Conservation (phyloP, 768 basidiomycete species). For the Strobilomyces dryophilus region DNA sequence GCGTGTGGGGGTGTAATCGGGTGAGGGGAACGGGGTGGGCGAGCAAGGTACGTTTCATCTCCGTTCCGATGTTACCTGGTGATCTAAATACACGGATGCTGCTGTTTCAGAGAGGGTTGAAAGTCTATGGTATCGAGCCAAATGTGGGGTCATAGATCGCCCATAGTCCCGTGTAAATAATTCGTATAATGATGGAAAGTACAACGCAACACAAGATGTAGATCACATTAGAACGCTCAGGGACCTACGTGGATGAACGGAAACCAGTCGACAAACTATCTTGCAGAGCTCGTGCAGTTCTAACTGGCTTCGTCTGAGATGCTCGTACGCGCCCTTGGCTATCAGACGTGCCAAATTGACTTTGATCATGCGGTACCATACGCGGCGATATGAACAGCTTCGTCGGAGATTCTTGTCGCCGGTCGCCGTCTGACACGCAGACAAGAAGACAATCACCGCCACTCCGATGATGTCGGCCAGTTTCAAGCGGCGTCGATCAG, state of each 20-base stretch:
- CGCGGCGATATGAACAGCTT: no score
- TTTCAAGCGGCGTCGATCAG: background rate
- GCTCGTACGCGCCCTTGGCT: background rate
- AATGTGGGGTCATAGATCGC: slow-evolving; percentile 16
- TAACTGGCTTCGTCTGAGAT: background rate
- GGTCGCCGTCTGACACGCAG: background rate
- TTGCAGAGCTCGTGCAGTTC: no score
- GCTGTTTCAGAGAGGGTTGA: slow-evolving; percentile 21
- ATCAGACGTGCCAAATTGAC: background rate
- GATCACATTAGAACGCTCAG: background rate
- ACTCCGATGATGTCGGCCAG: background rate
- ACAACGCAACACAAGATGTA: background rate
- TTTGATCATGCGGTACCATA: background rate
- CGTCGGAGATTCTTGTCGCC: no score
- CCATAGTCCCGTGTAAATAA: background rate
- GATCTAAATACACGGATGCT: background rate
- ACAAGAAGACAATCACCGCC: background rate
- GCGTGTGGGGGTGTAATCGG: slow-evolving; percentile 53
- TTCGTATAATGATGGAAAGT: background rate
- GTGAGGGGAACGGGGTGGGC: slow-evolving; percentile 43
- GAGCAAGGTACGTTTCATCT: slow-evolving; percentile 35
- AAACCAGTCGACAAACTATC: background rate
- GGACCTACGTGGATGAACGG: background rate
- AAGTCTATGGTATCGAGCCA: slow-evolving; percentile 40
- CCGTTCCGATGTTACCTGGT: background rate